A percentile compares a stretch with the other conserved stretches of the same genome.
Evolutionary conservation across 2,329 filamentous ascomycete species (phyloP).

Genomic region (Xylariaceae sp.): DNA sequence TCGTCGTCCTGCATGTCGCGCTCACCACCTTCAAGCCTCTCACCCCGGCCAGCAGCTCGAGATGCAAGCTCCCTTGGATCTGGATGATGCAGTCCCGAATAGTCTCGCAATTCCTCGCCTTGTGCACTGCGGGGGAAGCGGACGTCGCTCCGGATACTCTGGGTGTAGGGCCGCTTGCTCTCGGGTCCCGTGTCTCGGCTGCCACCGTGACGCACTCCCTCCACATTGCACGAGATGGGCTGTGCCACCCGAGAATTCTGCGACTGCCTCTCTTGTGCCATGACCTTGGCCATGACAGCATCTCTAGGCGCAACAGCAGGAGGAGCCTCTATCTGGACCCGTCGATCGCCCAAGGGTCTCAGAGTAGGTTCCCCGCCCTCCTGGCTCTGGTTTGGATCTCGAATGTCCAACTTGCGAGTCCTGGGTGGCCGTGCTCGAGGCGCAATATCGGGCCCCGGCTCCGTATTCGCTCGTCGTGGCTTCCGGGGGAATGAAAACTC

Average conservation of each 20-base stretch:
- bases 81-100: not conserved
- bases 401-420: slow-evolving; percentile 15
- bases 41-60: not conserved
- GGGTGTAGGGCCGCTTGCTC: slow-evolving; percentile 1
- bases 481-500: slow-evolving; percentile 25
- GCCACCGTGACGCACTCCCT: not conserved
- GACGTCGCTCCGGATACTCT: slow-evolving; percentile 13
- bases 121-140: slow-evolving; percentile 7
- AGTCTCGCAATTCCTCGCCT: not conserved
- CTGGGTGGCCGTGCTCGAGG: slow-evolving; percentile 19
- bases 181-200: not conserved
- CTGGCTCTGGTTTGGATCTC: slow-evolving; percentile 9
- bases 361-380: slow-evolving; percentile 8
- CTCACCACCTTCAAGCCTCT: slow-evolving; percentile 5
- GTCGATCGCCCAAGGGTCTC: slow-evolving; percentile 18
- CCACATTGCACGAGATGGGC: slow-evolving; percentile 8
- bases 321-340: slow-evolving; percentile 14
- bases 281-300: slow-evolving; percentile 16
- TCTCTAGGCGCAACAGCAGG: slow-evolving; percentile 16
- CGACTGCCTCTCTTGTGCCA: slow-evolving; percentile 23
- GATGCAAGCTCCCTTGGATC: slow-evolving; percentile 4
- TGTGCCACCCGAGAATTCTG: slow-evolving; percentile 17
- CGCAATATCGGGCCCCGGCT: slow-evolving; percentile 22
- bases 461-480: slow-evolving; percentile 15
- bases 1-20: slow-evolving; percentile 21